These are phyloP conservation scores for Lagenidium sp. DNA, from an alignment of 352 stramenopile species.

Conservation along the genomic window DNA sequence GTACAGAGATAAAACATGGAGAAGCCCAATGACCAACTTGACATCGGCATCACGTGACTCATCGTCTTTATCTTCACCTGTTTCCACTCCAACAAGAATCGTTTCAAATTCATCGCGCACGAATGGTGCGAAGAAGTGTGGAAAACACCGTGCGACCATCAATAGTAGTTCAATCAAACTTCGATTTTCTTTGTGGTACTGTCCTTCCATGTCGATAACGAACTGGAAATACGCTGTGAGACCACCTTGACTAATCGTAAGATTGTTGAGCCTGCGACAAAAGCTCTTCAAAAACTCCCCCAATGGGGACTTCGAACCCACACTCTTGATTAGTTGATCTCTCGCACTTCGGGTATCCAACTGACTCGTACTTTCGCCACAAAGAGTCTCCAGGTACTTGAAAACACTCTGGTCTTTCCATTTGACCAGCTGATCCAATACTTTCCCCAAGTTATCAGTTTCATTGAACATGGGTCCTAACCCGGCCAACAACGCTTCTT, in stretches of 20 bases:
- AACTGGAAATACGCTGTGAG: conserved; percentile 28
- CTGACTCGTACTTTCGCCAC: conserved; percentile 37
- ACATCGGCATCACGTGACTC: conserved; percentile 14
- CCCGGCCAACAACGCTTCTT: conserved; percentile 22
- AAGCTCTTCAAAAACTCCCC: conserved; percentile 77
- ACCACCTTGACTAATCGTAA: conserved; percentile 48
- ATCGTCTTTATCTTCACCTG: conserved; percentile 26
- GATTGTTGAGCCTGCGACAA: conserved; percentile 65
- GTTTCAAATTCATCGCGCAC: conserved; percentile 36
- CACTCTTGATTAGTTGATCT: conserved; percentile 65
- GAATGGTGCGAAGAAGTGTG: conserved; percentile 41
- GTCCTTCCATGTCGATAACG: conserved; percentile 20
- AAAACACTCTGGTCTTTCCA: conserved; percentile 80
- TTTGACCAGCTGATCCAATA: conserved; percentile 50
- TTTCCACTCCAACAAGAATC: conserved; percentile 24
- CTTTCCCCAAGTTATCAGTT: conserved; percentile 33
- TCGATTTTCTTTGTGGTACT: conserved; percentile 33
- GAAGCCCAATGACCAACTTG: conserved; percentile 36
- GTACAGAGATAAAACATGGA: conserved; percentile 48
- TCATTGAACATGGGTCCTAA: conserved; percentile 52
- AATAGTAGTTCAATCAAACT: conserved; percentile 44
- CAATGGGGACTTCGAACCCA: conserved; percentile 69
- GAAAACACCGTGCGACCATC: conserved; percentile 34
- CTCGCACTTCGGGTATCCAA: conserved; percentile 34
- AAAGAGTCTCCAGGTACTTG: conserved; percentile 58